phyloP scores from a whole-genome alignment of 257 asterid species.

The Gentiana macrophylla region DNA sequence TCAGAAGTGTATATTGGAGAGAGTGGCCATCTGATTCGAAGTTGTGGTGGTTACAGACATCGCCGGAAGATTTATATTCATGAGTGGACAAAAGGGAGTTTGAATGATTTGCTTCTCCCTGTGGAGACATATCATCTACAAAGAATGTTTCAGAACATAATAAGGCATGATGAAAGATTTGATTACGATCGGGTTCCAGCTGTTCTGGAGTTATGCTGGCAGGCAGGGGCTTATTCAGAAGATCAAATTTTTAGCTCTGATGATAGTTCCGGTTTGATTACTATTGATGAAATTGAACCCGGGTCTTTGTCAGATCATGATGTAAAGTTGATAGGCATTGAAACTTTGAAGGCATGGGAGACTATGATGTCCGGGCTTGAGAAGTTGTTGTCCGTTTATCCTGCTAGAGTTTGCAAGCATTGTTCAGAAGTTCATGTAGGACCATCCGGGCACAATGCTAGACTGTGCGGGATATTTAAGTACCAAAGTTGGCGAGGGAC shows the following conservation, averaged over 20 bases:
- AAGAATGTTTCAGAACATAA: constrained; percentile 45
- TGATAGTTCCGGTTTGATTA: constrained; percentile 7
- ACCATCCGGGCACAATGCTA: constrained; percentile 76
- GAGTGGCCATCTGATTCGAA: constrained; percentile 65
- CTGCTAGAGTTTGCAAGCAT: constrained; percentile 63
- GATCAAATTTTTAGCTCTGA: constrained; percentile 14
- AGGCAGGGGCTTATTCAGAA: constrained; percentile 52
- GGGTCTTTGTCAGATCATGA: constrained; percentile 30
- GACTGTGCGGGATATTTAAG: constrained; percentile 76
- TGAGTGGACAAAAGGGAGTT: constrained; percentile 51
- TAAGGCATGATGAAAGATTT: constrained; percentile 60
- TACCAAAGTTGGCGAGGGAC: constrained; percentile 51
- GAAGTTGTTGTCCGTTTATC: constrained; percentile 58
- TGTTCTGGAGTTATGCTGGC: constrained; percentile 72
- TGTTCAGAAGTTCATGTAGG: constrained; percentile 88
- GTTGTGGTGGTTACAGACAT: constrained; percentile 61
- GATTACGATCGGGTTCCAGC: constrained; percentile 74
- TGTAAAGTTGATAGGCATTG: constrained; percentile 31
- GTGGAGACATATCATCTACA: constrained; percentile 65
- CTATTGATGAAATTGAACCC: constrained; percentile 1
- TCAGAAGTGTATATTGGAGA: constrained; percentile 79
- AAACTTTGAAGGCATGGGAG: constrained; percentile 74
- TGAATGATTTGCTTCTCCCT: constrained; percentile 49
- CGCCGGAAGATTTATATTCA: constrained; percentile 50
- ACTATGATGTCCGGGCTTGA: constrained; percentile 51